These are phyloP conservation scores for Cucurbitaria berberidis DNA, from an alignment of 2,329 filamentous ascomycete species.

Conservation along the genomic window DNA sequence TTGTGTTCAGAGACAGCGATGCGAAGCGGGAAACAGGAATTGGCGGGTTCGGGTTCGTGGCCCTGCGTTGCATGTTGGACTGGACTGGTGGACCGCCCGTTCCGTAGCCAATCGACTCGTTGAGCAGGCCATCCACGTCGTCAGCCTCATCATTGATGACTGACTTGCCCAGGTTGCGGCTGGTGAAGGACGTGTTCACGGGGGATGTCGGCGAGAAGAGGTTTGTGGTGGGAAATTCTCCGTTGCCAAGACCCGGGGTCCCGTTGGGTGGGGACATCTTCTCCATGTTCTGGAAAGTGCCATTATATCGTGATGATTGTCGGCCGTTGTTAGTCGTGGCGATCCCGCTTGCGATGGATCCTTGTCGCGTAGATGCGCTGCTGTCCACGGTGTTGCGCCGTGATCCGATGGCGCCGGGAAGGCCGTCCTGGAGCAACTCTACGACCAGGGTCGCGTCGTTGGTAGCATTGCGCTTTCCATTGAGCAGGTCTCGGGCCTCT, in stretches of 20 bases:
- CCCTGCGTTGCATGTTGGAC: slow-evolving; percentile 64
- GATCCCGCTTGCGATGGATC: slow-evolving; percentile 54
- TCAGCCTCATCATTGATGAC: slow-evolving; percentile 73
- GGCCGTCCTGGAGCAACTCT: slow-evolving; percentile 58
- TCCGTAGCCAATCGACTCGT: slow-evolving; percentile 74
- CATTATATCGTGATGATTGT: slow-evolving; percentile 66
- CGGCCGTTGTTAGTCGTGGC: slow-evolving; percentile 50
- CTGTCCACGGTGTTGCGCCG: slow-evolving; percentile 64
- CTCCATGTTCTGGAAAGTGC: slow-evolving; percentile 66
- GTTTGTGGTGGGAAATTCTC: slow-evolving; percentile 67
- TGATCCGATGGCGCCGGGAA: slow-evolving; percentile 50
- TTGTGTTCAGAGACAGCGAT: slow-evolving; percentile 73
- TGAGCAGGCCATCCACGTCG: slow-evolving; percentile 75
- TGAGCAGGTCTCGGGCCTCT: slow-evolving; percentile 64
- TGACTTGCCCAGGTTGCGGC: slow-evolving; percentile 67
- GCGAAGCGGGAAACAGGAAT: slow-evolving; percentile 73
- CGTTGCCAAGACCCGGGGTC: slow-evolving; percentile 60
- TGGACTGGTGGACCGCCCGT: slow-evolving; percentile 66
- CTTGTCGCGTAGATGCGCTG: slow-evolving; percentile 50
- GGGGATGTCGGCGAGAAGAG: slow-evolving; percentile 77
- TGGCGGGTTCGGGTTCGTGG: slow-evolving; percentile 74
- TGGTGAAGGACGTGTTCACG: slow-evolving; percentile 72
- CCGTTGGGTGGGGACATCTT: slow-evolving; percentile 66
- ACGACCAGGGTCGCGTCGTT: slow-evolving; percentile 65
- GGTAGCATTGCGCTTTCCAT: slow-evolving; percentile 67